Percentiles rank a stretch among this genome's conserved stretches.
These are phyloP conservation scores for Colletotrichum camelliae DNA, from an alignment of 2,329 filamentous ascomycete genomes.

Conservation along the genomic window DNA sequence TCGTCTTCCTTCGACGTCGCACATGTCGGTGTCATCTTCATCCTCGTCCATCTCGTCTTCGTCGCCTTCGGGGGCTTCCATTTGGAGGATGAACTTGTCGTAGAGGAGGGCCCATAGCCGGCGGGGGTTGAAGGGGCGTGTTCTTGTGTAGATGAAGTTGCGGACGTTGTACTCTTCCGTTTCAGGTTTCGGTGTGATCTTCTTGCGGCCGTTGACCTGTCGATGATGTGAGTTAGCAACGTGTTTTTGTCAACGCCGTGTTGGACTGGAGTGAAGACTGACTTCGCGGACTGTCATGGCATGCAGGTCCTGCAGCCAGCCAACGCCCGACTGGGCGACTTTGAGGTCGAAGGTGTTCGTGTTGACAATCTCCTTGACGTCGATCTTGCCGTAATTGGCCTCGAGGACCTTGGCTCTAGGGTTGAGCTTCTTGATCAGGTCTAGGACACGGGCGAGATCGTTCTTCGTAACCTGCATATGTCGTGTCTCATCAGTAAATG, in stretches of 20 bases:
- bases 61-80: slow-evolving; percentile 44
- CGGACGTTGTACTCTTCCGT: slow-evolving; percentile 76
- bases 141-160: slow-evolving; percentile 71
- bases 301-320: slow-evolving; percentile 74
- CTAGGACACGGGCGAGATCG: slow-evolving; percentile 50
- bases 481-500: not conserved
- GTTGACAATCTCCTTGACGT: slow-evolving; percentile 68
- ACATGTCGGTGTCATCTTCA: slow-evolving; percentile 34
- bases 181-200: slow-evolving; percentile 70
- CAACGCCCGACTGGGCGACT: slow-evolving; percentile 67
- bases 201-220: slow-evolving; percentile 53
- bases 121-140: slow-evolving; percentile 58
- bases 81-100: slow-evolving; percentile 57
- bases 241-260: too few species aligned
- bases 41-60: slow-evolving; percentile 24
- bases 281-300: slow-evolving; percentile 69
- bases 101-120: slow-evolving; percentile 50
- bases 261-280: slow-evolving; percentile 7
- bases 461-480: slow-evolving; percentile 39
- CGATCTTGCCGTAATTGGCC: slow-evolving; percentile 61
- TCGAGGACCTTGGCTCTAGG: slow-evolving; percentile 70
- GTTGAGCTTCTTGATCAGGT: slow-evolving; percentile 67
- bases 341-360: slow-evolving; percentile 70
- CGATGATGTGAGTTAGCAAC: not conserved
- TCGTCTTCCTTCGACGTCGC: slow-evolving; percentile 26